phyloP scores from a whole-genome alignment of 2,329 filamentous ascomycete species.

The Arachnopeziza araneosa region DNA sequence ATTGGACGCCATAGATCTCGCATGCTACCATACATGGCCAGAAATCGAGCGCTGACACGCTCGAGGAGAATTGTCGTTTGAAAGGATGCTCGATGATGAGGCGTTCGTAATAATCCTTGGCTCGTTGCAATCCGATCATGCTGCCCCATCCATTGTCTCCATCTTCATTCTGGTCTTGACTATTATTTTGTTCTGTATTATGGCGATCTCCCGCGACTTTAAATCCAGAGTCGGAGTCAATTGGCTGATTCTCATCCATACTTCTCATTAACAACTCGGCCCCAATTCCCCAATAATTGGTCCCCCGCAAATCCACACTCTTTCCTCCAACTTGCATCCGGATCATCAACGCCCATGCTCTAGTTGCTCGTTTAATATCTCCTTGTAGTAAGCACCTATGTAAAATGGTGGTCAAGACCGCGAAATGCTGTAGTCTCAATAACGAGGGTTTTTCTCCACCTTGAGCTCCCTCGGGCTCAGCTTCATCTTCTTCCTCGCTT shows the following conservation, averaged over 20 bases:
- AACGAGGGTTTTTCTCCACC: conserved; percentile 11
- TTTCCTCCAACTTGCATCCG: conserved; percentile 51
- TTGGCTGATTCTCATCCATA: conserved; percentile 8
- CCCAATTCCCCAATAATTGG: conserved; percentile 75
- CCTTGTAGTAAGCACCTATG: conserved; percentile 66
- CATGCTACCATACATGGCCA: conserved; percentile 75
- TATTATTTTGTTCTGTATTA: conserved; percentile 1
- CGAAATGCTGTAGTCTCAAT: conserved; percentile 51
- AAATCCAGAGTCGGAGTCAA: not conserved
- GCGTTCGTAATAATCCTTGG: conserved; percentile 67
- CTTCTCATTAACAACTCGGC: conserved; percentile 74
- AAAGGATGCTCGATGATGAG: conserved; percentile 74
- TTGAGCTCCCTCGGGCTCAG: conserved; percentile 9
- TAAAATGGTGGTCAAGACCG: conserved; percentile 62
- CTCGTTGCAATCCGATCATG: conserved; percentile 47
- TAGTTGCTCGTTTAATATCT: conserved; percentile 65
- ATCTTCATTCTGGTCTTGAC: conserved; percentile 4
- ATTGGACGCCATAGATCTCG: conserved; percentile 71
- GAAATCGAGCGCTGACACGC: conserved; percentile 67
- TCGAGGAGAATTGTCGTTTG: conserved; percentile 50
- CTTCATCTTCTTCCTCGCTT: conserved; percentile 11
- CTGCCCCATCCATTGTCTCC: conserved; percentile 33
- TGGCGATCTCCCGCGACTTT: not conserved
- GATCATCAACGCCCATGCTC: conserved; percentile 70
- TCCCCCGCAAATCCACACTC: conserved; percentile 61